phyloP scores from a whole-genome alignment of 495 filamentous ascomycete species.

The Neurospora discreta region DNA sequence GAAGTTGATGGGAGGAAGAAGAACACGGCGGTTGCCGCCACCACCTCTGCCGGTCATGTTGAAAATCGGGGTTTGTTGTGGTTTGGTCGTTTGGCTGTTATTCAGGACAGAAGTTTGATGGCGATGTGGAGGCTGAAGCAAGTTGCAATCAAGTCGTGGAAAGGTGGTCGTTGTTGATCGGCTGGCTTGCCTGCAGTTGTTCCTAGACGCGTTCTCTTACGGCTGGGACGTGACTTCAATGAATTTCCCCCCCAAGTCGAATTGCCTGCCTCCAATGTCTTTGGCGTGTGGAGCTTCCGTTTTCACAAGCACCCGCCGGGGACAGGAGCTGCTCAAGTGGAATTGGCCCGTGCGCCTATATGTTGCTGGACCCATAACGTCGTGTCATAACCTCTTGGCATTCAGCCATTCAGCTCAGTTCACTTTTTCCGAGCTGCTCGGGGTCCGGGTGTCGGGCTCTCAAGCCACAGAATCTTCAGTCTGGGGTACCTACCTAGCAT shows the following conservation, averaged over 20 bases:
- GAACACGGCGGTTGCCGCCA: conserved; percentile 73
- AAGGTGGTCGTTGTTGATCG: neutral
- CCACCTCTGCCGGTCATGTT: conserved; percentile 73
- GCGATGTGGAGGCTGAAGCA: neutral
- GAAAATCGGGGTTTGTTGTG: conserved; percentile 4
- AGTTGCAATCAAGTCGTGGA: neutral
- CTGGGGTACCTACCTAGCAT: neutral
- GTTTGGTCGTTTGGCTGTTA: conserved; percentile 1
- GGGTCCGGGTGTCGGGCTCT: no score
- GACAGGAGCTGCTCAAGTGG: neutral
- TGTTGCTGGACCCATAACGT: neutral
- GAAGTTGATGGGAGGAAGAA: conserved; percentile 92
- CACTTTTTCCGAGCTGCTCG: neutral
- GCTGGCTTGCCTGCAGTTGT: neutral
- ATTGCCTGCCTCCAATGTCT: neutral
- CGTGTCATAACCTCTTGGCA: neutral
- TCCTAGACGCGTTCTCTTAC: neutral
- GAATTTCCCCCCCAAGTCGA: neutral
- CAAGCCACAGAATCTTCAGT: neutral
- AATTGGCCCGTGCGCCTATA: neutral
- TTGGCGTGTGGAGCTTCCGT: neutral
- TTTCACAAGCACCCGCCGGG: neutral
- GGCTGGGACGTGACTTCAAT: neutral
- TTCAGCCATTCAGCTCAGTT: neutral
- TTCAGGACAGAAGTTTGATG: neutral